Evolutionary conservation across 495 filamentous ascomycete genomes (phyloP).

Genomic region (Trichoderma erinaceum): DNA sequence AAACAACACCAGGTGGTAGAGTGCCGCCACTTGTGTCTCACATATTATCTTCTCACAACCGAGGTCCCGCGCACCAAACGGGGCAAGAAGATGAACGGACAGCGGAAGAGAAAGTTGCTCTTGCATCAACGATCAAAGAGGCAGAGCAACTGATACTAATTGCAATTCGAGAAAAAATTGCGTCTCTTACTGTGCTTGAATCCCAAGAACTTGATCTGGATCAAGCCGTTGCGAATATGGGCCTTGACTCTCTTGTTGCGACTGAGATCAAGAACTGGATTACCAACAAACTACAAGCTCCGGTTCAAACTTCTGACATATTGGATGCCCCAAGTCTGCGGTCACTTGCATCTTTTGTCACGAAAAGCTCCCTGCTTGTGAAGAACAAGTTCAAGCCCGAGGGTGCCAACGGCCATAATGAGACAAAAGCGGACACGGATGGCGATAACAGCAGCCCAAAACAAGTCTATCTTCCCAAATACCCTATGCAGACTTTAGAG

Average conservation of each 20-base stretch:
- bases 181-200: constrained; percentile 41
- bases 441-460: not conserved
- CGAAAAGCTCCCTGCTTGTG: constrained; percentile 9
- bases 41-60: not conserved
- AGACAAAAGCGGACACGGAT: not conserved
- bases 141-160: constrained; percentile 27
- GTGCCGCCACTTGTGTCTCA: not conserved
- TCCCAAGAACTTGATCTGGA: constrained; percentile 43
- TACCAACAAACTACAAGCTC: constrained; percentile 45
- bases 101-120: constrained; percentile 24
- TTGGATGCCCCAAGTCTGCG: constrained; percentile 16
- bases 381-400: not conserved
- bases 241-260: constrained; percentile 57
- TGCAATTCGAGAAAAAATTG: constrained; percentile 39
- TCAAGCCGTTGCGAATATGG: constrained; percentile 40
- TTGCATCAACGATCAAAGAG: constrained; percentile 28
- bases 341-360: constrained; percentile 11
- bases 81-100: constrained; percentile 21
- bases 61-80: constrained; percentile 16
- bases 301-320: constrained; percentile 35
- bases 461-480: not conserved
- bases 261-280: constrained; percentile 63
- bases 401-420: not conserved
- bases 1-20: constrained; percentile 21
- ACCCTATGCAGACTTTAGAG: not conserved